These are phyloP conservation scores for Syzygium jambos DNA, from an alignment of 345 rosid genomes.

Conservation along the genomic window DNA sequence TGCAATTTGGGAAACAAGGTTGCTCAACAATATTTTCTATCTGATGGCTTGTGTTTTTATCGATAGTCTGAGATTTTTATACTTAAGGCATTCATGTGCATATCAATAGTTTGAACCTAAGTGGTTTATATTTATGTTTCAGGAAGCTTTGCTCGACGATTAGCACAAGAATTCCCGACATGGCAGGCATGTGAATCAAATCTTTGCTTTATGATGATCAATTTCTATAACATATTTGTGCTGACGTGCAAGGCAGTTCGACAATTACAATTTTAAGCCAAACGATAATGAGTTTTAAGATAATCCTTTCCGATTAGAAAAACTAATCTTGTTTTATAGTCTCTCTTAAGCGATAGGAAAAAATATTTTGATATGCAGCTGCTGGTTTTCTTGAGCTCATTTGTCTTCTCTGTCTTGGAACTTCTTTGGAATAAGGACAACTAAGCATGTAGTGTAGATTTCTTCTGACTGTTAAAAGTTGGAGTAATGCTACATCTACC, in stretches of 20 bases:
- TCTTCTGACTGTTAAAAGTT: not conserved
- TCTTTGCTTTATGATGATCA: not conserved
- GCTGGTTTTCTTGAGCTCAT: not conserved
- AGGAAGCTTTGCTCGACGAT: constrained; percentile 84
- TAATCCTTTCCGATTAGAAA: not conserved
- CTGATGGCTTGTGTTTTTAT: not conserved
- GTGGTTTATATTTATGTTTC: not conserved
- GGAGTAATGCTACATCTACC: not conserved
- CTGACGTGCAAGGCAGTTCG: not conserved
- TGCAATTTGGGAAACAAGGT: not conserved
- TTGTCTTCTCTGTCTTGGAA: not conserved
- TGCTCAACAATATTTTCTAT: not conserved
- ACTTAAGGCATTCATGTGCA: not conserved
- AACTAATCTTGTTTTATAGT: not conserved
- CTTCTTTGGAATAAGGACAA: not conserved
- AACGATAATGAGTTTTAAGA: not conserved
- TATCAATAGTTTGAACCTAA: not conserved
- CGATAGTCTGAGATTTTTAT: not conserved
- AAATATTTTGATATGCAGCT: not conserved
- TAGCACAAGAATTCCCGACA: constrained; percentile 75
- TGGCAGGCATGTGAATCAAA: constrained; percentile 62
- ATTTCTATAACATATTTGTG: not conserved
- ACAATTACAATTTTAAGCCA: not conserved
- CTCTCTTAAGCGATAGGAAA: not conserved
- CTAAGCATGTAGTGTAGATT: not conserved